Evolutionary conservation across 805 yeast genomes (phyloP), one percentile per base, ranked within the genome.

Genomic region (Middelhovenomyces tepae): DNA sequence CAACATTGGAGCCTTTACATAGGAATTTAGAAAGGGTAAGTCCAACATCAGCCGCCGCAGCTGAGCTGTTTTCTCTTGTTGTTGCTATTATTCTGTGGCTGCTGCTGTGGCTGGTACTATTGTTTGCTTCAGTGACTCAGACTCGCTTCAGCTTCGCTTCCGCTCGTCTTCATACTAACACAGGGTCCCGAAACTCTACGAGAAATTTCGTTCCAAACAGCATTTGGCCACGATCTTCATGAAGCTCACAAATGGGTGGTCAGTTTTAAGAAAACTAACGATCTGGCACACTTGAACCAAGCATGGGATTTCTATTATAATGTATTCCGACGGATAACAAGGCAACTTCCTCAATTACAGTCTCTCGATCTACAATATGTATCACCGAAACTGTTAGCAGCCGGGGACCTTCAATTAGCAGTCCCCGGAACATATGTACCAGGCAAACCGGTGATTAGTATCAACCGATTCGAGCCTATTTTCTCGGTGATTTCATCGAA

Each of bases 241-340:
- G 95, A 86, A 56, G 98, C 98, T 0, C 76, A 80, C 47, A 94
- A 86, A 47, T 89, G 96, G 95, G 79, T 87, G 1, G 65, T 77
- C 53, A 83, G 84, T 50, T 91, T 74, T 61, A 78, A 84, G 52
- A 66, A 85, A 28, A 80, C 94, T 0, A 82, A 78, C 38, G 97
- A 91, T 53, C 73, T 78, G 31, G 78, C 93, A 16, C 89, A 86
- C 46, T 59, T 89, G 56, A 86, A 87, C 50, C 97, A 91, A 57
- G 97, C 97, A 0, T 89, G 98, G 98, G 97, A 89, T 54, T 78
- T 87, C 11, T 89, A 89, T 53, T 87, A 89, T 56, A 81, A 80
- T 44, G 95, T 91, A 2, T 91, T 89, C 73, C 73, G 95, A 45
- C 72, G 94, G 42, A 85, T 91, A 35, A 77, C 87, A 40, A 72